Percentiles rank a stretch among this genome's conserved stretches.
Conservation (phyloP, 1,139 yeast genomes). For the Debaryomyces udenii region DNA sequence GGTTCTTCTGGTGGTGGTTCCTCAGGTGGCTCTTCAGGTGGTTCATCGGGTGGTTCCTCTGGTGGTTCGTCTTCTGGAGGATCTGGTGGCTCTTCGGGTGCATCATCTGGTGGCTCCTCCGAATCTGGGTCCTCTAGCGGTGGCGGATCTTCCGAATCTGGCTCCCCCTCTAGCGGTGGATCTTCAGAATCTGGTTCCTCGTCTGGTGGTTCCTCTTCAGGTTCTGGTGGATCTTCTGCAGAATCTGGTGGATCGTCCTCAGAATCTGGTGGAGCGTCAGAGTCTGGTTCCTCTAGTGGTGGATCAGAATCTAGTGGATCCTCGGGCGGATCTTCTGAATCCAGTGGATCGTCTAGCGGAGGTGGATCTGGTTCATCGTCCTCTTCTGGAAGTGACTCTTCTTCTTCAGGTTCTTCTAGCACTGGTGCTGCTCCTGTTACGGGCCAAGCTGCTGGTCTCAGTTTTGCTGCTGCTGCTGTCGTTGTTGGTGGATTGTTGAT, state of each 20-base stretch:
- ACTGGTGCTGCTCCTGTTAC: conserved; percentile 11
- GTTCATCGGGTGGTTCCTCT: conserved; percentile 11
- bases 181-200: conserved; percentile 13
- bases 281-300: conserved; percentile 11
- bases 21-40: conserved; percentile 10
- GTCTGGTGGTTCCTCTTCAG: conserved; percentile 13
- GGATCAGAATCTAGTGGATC: conserved; percentile 14
- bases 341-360: conserved; percentile 14
- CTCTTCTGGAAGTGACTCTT: conserved; percentile 10
- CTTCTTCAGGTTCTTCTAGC: conserved; percentile 9
- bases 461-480: conserved; percentile 28
- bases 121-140: conserved; percentile 13
- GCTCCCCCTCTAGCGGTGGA: conserved; percentile 13
- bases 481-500: conserved; percentile 29
- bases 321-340: conserved; percentile 14
- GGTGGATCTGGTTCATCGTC: conserved; percentile 9
- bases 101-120: conserved; percentile 12
- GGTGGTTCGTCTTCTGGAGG: conserved; percentile 17
- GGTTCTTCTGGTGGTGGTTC: conserved; percentile 15
- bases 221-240: conserved; percentile 15
- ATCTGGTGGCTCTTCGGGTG: conserved; percentile 9
- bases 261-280: conserved; percentile 9
- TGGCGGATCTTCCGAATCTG: conserved; percentile 15
- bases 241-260: conserved; percentile 23
- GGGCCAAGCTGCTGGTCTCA: conserved; percentile 19